These are phyloP conservation scores for Pichia inconspicua DNA, from an alignment of 1,139 yeast genomes.

Conservation along the genomic window DNA sequence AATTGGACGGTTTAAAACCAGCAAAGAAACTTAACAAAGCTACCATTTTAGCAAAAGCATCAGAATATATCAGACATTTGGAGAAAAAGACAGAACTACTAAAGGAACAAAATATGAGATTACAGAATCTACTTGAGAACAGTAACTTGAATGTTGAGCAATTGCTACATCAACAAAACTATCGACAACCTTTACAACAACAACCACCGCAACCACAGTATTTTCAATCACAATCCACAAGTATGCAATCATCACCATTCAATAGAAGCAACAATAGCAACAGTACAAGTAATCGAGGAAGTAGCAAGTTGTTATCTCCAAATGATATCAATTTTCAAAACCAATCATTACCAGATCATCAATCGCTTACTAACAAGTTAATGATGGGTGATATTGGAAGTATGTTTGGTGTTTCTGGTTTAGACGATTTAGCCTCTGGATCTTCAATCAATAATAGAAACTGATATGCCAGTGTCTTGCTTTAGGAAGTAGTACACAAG, in stretches of 20 bases:
- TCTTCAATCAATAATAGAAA: conserved; percentile 13
- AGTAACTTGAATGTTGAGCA: conserved; percentile 7
- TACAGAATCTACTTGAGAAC: conserved; percentile 25
- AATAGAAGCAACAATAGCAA: conserved; percentile 6
- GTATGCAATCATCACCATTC: conserved; percentile 16
- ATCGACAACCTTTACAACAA: conserved; percentile 2
- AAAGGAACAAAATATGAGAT: conserved; percentile 35
- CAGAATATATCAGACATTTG: conserved; percentile 42
- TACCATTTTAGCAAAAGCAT: conserved; percentile 51
- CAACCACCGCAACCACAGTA: conserved; percentile 5
- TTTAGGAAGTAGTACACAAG: too few relatives aligned
- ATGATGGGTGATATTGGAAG: conserved; percentile 52
- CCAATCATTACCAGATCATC: conserved; percentile 16
- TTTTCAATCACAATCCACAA: conserved; percentile 7
- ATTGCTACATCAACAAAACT: conserved; percentile 2
- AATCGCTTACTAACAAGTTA: conserved; percentile 30
- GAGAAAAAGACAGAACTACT: conserved; percentile 42
- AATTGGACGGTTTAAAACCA: conserved; percentile 53
- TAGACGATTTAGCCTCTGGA: conserved; percentile 24
- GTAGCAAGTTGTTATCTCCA: conserved; percentile 13
- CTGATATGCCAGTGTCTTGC: too few relatives aligned
- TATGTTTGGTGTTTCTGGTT: conserved; percentile 37
- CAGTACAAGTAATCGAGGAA: conserved; percentile 8
- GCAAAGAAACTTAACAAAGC: conserved; percentile 57
- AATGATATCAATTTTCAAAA: conserved; percentile 9